phyloP scores from a whole-genome alignment of 495 filamentous ascomycete genomes.

The Daldinia vernicosa region DNA sequence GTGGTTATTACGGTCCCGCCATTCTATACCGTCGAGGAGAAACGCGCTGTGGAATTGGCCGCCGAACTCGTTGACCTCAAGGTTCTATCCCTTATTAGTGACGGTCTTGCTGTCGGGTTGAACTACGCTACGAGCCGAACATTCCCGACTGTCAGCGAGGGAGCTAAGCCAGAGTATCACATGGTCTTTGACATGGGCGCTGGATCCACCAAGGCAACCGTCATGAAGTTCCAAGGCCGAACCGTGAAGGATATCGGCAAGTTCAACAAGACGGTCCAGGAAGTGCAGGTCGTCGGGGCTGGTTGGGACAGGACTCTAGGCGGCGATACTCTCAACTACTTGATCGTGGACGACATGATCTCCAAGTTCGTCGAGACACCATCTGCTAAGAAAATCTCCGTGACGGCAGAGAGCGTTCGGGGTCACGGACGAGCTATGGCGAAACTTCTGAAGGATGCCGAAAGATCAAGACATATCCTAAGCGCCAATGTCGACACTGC shows the following conservation, averaged over 20 bases:
- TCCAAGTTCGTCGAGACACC: conserved; percentile 75
- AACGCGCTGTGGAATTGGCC: conserved; percentile 79
- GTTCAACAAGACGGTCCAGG: conserved; percentile 96
- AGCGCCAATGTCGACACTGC: conserved; percentile 89
- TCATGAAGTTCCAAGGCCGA: conserved; percentile 87
- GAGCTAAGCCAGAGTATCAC: conserved; percentile 89
- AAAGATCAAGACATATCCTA: conserved; percentile 85
- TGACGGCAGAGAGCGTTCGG: conserved; percentile 67
- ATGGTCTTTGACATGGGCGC: conserved; percentile 98
- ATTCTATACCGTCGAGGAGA: conserved; percentile 90
- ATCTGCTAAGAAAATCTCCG: conserved; percentile 72
- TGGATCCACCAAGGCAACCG: conserved; percentile 93
- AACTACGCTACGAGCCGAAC: conserved; percentile 93
- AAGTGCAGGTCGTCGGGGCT: conserved; percentile 83
- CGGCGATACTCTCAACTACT: conserved; percentile 85
- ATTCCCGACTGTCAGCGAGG: conserved; percentile 84
- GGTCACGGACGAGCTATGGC: conserved; percentile 84
- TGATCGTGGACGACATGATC: conserved; percentile 90
- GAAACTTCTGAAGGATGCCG: conserved; percentile 90
- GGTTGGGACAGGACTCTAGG: conserved; percentile 92
- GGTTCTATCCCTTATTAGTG: conserved; percentile 83
- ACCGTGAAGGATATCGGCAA: conserved; percentile 91
- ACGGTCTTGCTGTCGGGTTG: conserved; percentile 90
- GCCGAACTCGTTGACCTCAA: conserved; percentile 88
- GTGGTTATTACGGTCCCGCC: conserved; percentile 91